Conservation (phyloP, 1,139 yeast genomes). For the Pichia sp. region DNA sequence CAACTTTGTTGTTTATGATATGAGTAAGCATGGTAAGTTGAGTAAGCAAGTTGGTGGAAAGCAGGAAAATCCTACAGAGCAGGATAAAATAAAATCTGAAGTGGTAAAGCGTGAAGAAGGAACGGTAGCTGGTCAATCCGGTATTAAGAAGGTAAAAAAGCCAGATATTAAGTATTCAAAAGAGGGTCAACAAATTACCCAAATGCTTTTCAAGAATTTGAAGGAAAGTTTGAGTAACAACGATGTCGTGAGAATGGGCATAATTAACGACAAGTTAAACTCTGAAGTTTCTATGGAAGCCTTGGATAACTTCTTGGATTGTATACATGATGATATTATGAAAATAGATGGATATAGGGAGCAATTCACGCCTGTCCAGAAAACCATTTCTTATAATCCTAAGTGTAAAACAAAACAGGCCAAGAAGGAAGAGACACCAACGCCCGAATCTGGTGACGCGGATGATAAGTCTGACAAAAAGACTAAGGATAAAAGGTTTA, state of each 20-base stretch:
- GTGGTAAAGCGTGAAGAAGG: background rate
- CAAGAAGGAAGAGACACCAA: background rate
- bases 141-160: background rate
- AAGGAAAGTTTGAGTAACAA: background rate
- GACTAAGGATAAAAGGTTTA: slow-evolving; percentile 8
- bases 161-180: background rate
- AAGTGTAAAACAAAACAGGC: background rate
- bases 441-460: background rate
- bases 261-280: background rate
- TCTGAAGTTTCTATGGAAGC: slow-evolving; percentile 11
- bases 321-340: slow-evolving; percentile 10
- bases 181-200: slow-evolving; percentile 2
- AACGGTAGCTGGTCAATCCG: background rate
- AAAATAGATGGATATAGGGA: slow-evolving; percentile 15
- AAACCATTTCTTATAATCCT: slow-evolving; percentile 11
- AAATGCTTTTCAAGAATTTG: slow-evolving; percentile 8
- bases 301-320: slow-evolving; percentile 16
- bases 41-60: background rate
- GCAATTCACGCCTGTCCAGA: slow-evolving; percentile 11
- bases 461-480: background rate
- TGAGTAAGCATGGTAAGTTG: background rate
- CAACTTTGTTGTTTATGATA: slow-evolving; percentile 22
- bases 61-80: background rate
- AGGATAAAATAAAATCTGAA: background rate
- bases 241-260: slow-evolving; percentile 4